Evolutionary conservation across 148 eudicot genomes (phyloP).

Genomic region (Rhododendron simsii): DNA sequence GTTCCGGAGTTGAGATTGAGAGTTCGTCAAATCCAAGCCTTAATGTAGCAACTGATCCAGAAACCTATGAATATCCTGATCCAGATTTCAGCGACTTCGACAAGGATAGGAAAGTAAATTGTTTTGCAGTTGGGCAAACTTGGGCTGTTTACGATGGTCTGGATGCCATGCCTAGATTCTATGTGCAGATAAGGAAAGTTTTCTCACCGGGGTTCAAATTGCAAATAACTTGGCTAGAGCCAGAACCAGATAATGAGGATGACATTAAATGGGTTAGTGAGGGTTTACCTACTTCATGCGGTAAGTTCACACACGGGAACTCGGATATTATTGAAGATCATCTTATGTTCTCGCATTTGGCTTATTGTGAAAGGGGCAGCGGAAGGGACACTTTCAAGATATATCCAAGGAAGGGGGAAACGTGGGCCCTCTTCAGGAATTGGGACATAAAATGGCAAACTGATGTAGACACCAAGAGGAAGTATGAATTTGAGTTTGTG

Average conservation of each 20-base stretch:
- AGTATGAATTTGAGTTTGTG: conserved; percentile 65
- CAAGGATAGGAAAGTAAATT: conserved; percentile 31
- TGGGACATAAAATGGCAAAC: conserved; percentile 67
- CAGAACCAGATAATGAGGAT: conserved; percentile 47
- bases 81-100: conserved; percentile 76
- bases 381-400: conserved; percentile 29
- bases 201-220: conserved; percentile 42
- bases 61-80: conserved; percentile 46
- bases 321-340: conserved; percentile 44
- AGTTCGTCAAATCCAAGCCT: conserved; percentile 15
- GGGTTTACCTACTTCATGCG: conserved; percentile 67
- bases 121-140: conserved; percentile 56
- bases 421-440: conserved; percentile 72
- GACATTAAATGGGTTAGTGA: conserved; percentile 42
- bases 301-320: conserved; percentile 44
- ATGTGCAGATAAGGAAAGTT: conserved; percentile 57
- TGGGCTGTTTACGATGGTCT: conserved; percentile 78
- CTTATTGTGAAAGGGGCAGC: conserved; percentile 43
- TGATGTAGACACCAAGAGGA: conserved; percentile 25
- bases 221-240: conserved; percentile 70
- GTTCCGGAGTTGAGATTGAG: conserved; percentile 11
- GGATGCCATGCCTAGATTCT: conserved; percentile 91
- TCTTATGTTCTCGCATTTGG: conserved; percentile 67
- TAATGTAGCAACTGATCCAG: conserved; percentile 23
- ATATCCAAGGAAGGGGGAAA: conserved; percentile 68